phyloP scores from a whole-genome alignment of 164 flowering plant species.

The Vitis rupestris region DNA sequence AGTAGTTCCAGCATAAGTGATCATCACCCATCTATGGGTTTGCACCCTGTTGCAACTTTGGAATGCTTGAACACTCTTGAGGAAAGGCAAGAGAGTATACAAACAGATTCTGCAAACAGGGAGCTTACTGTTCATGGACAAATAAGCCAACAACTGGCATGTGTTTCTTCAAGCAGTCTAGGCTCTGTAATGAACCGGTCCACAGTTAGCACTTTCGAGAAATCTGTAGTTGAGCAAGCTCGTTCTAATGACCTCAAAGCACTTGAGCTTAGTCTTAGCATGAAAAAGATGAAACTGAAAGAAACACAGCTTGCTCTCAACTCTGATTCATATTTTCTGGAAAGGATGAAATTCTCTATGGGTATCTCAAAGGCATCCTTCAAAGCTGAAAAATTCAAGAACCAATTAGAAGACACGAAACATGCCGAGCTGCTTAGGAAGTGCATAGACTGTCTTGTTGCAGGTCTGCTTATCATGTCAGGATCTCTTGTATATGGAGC shows the following conservation, averaged over 20 bases:
- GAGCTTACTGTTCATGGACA: conserved; percentile 39
- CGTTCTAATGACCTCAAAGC: conserved; percentile 84
- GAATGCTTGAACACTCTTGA: conserved; percentile 13
- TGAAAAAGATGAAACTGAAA: conserved; percentile 63
- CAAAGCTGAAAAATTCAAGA: conserved; percentile 73
- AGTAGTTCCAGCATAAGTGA: conserved; percentile 4
- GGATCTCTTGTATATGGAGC: conserved; percentile 61
- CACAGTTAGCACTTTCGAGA: conserved; percentile 52
- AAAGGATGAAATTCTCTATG: conserved; percentile 68
- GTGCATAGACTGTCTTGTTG: conserved; percentile 80
- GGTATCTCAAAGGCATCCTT: conserved; percentile 82
- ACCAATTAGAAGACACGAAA: conserved; percentile 63
- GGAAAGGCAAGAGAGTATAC: conserved; percentile 20
- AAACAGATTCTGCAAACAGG: conserved; percentile 15
- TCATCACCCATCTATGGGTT: conserved; percentile 14
- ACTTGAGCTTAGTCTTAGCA: conserved; percentile 60
- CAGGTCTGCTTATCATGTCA: conserved; percentile 75
- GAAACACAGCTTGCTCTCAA: conserved; percentile 57
- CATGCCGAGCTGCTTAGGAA: conserved; percentile 62
- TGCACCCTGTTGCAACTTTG: neutral
- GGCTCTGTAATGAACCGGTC: conserved; percentile 26
- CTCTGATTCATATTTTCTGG: conserved; percentile 57
- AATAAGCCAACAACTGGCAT: conserved; percentile 32
- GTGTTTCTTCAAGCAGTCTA: conserved; percentile 23
- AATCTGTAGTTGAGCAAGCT: conserved; percentile 70